A percentile compares a stretch with the other conserved stretches of the same genome.
phyloP scores from a whole-genome alignment of 2,329 filamentous ascomycete species.

The Aspergillus vadensis region DNA sequence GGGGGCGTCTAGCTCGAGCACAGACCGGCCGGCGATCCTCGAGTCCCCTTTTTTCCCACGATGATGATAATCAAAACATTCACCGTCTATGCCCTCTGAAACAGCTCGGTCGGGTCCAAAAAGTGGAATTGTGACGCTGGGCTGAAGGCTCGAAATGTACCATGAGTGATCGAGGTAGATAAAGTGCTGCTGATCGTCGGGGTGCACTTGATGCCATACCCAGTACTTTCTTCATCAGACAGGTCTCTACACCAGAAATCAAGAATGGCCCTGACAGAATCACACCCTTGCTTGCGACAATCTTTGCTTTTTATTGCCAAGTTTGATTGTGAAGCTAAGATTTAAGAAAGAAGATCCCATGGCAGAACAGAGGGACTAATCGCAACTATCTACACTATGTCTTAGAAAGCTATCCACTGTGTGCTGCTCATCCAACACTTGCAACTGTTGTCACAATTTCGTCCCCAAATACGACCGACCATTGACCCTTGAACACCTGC shows the following conservation, averaged over 20 bases:
- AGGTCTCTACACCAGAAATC: neutral
- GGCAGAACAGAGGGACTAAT: neutral
- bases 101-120: slow-evolving; percentile 4
- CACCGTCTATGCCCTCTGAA: slow-evolving; percentile 1
- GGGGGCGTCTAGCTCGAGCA: slow-evolving; percentile 16
- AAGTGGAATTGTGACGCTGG: neutral
- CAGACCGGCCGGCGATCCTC: slow-evolving; percentile 23
- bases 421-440: neutral
- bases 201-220: neutral
- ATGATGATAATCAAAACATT: slow-evolving; percentile 8
- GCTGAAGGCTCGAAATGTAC: neutral
- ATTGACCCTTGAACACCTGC: neutral
- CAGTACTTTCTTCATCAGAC: neutral
- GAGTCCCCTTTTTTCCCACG: slow-evolving; percentile 19
- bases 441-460: too few relatives aligned
- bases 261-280: neutral
- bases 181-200: neutral
- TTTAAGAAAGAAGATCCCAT: neutral
- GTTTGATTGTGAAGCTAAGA: neutral
- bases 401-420: neutral
- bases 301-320: neutral
- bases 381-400: neutral
- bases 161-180: neutral
- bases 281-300: neutral
- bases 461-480: neutral